These are phyloP conservation scores for Prunus fruticosa DNA, from an alignment of 306 rosid genomes.

Conservation along the genomic window DNA sequence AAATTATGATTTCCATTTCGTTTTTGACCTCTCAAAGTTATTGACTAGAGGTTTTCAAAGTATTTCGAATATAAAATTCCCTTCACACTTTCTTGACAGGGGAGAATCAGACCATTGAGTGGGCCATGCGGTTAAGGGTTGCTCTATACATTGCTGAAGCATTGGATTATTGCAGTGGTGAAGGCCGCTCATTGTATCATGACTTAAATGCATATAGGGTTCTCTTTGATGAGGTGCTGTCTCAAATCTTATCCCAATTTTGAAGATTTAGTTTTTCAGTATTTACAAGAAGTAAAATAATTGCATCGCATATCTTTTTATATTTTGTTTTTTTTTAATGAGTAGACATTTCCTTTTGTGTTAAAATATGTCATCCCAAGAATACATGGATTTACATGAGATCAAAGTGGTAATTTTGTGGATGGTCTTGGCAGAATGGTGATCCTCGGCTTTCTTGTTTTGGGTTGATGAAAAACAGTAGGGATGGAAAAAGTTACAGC, in stretches of 20 bases:
- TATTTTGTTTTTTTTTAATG: not conserved
- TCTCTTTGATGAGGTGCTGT: conserved; percentile 71
- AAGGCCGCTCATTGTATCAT: conserved; percentile 69
- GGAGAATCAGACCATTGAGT: conserved; percentile 82
- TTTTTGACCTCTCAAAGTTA: not conserved
- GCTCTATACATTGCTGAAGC: conserved; percentile 71
- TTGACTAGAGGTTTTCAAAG: not conserved
- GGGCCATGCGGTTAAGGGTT: conserved; percentile 81
- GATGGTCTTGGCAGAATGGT: conserved; percentile 60
- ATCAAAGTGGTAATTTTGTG: conserved; percentile 21
- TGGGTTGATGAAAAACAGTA: conserved; percentile 81
- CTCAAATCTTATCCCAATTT: not conserved
- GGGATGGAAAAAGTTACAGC: conserved; percentile 86
- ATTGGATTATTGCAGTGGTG: conserved; percentile 55
- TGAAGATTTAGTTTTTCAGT: not conserved
- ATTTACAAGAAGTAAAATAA: not conserved
- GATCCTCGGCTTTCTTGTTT: conserved; percentile 85
- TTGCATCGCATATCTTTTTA: not conserved
- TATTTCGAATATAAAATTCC: not conserved
- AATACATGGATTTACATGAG: conserved; percentile 7
- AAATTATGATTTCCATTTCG: not conserved
- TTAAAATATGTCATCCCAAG: not conserved
- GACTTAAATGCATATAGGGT: conserved; percentile 81
- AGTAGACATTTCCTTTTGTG: conserved; percentile 7
- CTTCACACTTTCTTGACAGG: conserved; percentile 39